These are phyloP conservation scores for Citrus cavaleriei DNA, from an alignment of 345 rosid genomes.

Conservation along the genomic window DNA sequence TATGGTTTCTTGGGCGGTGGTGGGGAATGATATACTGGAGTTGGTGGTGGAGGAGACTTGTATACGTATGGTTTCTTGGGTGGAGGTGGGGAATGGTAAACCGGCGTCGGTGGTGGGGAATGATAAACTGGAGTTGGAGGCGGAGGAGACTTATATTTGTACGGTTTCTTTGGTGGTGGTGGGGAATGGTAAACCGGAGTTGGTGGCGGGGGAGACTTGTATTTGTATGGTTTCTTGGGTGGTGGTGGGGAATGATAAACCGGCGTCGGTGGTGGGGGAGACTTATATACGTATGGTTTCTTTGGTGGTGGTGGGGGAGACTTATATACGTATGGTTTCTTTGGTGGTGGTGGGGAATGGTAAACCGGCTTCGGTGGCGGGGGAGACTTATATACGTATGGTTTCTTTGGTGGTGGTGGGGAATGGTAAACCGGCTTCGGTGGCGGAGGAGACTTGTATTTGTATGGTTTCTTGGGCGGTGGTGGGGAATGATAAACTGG, in stretches of 20 bases:
- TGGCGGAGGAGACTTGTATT: neutral
- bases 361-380: neutral
- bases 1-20: neutral
- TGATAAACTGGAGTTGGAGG: constrained; percentile 8
- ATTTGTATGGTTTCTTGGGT: neutral
- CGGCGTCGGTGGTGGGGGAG: too few species aligned
- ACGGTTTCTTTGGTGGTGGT: neutral
- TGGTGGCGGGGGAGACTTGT: constrained; percentile 27
- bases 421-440: neutral
- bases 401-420: neutral
- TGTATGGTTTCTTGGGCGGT: constrained; percentile 3
- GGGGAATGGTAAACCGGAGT: constrained; percentile 12
- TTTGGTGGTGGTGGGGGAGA: too few species aligned
- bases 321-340: too few species aligned
- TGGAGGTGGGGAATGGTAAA: constrained; percentile 11
- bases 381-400: constrained; percentile 9
- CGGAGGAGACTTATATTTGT: constrained; percentile 1
- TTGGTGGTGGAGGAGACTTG: neutral
- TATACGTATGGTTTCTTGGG: neutral
- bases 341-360: neutral
- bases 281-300: too few species aligned
- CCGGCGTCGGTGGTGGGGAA: too few species aligned
- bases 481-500: constrained; percentile 16
- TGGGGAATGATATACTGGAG: neutral
- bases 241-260: constrained; percentile 10